phyloP scores from a whole-genome alignment of 495 filamentous ascomycete species.

The Penicillium roqueforti region DNA sequence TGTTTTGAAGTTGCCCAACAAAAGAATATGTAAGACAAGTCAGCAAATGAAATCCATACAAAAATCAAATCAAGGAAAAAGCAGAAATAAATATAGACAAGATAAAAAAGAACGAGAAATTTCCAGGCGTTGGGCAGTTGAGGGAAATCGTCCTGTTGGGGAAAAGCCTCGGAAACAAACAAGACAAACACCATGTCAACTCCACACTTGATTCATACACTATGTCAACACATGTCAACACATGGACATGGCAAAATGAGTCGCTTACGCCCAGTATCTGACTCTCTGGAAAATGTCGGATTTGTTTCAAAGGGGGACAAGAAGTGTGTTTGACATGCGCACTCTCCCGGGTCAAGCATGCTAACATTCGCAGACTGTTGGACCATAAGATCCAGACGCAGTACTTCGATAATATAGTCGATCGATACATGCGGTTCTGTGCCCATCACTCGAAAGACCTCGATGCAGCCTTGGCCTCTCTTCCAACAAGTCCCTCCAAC shows the following conservation, averaged over 20 bases:
- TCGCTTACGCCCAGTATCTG: slow-evolving; percentile 68
- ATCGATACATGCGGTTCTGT: slow-evolving; percentile 85
- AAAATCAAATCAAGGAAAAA: slow-evolving; percentile 2
- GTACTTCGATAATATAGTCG: slow-evolving; percentile 81
- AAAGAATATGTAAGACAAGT: slow-evolving; percentile 12
- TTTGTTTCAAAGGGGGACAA: slow-evolving; percentile 86
- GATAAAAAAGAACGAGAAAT: slow-evolving; percentile 7
- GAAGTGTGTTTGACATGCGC: slow-evolving; percentile 42
- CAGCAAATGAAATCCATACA: slow-evolving; percentile 11
- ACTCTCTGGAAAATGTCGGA: slow-evolving; percentile 73
- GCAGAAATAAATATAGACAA: not conserved
- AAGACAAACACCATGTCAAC: slow-evolving; percentile 15
- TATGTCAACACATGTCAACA: slow-evolving; percentile 20
- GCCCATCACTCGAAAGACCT: slow-evolving; percentile 65
- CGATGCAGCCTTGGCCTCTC: slow-evolving; percentile 65
- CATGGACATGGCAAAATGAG: slow-evolving; percentile 38
- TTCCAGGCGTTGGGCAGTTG: slow-evolving; percentile 25
- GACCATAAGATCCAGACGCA: slow-evolving; percentile 69
- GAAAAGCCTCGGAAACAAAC: slow-evolving; percentile 22
- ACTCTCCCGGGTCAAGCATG: not conserved
- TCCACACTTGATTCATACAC: not conserved
- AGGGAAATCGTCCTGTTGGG: slow-evolving; percentile 17
- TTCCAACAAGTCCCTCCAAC: slow-evolving; percentile 46
- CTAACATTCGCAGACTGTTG: slow-evolving; percentile 56
- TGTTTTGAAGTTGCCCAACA: slow-evolving; percentile 14